Base-by-base conservation (phyloP, 2,329 filamentous ascomycete genomes). In the Arthrobotrys sphaeroides region DNA sequence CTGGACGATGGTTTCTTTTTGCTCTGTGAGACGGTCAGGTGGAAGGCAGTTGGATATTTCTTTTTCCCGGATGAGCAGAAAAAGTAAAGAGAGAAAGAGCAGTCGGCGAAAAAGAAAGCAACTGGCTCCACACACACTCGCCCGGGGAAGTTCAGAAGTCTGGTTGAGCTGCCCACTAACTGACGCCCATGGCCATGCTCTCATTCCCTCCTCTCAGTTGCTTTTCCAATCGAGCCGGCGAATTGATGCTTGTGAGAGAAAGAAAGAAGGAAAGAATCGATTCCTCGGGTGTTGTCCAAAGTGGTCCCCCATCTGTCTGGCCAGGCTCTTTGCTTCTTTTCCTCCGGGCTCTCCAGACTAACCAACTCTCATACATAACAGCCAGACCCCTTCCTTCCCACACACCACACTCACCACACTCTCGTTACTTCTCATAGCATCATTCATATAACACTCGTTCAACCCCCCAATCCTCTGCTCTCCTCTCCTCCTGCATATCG, bases 121-220 rank as follows among this genome's bases (percentile, higher is more conserved):
- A 28, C 18, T 13, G 62, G 28, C 60, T 65, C 70, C 62, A 65
- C 70, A 74, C 70, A 73, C 70, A 68, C 62, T 38, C n/a, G 62
- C 62, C 70, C 70, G 70, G 70, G 70, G 70, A 74, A 74, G 62
- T 68, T 60, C 40, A 53, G 49, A 59, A 59, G 67, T 72, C 43
- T 65, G 57, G 67, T 64, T 51, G n/a, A 49, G 51, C 49, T 61
- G 49, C 51, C 26, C 60, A 64, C 51, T 24, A 22, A 38, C 51
- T 55, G 51, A 55, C 51, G 51, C 51, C 51, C 51, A 55, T 38
- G 51, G 60, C 42, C 43, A 49, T 49, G 45, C 60, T 42, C 31
- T 45, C 51, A 69, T 31, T 40, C 28, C 28, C 33, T 28, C n/a
- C 42, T 18, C 33, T 31, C 22, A 60, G 40, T 33, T 22, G 36